These are phyloP conservation scores for Colletotrichum magnum DNA, from an alignment of 2,329 filamentous ascomycete genomes.

Conservation along the genomic window DNA sequence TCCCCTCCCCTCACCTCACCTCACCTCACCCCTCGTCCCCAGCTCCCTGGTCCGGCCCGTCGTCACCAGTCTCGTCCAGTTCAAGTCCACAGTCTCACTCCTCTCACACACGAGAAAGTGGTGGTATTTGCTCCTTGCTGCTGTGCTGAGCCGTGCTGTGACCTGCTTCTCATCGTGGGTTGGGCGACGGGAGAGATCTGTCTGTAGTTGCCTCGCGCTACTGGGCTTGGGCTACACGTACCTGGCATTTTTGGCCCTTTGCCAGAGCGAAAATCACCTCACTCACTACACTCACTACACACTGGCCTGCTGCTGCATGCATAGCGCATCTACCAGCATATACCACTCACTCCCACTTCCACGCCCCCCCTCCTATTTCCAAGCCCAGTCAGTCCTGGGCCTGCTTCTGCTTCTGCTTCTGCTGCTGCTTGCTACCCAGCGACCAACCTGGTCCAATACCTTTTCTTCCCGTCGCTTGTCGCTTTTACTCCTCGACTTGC, in stretches of 20 bases:
- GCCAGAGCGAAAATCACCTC: constrained; percentile 38
- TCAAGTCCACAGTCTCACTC: too few species aligned
- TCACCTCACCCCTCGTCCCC: too few species aligned
- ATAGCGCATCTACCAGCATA: constrained; percentile 39
- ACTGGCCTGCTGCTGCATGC: constrained; percentile 34
- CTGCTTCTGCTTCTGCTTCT: constrained; percentile 37
- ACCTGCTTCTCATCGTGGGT: background rate
- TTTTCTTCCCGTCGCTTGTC: constrained; percentile 24
- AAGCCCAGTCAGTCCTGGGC: constrained; percentile 20
- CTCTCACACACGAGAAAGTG: constrained; percentile 20
- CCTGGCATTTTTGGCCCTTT: constrained; percentile 45
- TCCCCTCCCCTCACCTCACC: too few species aligned
- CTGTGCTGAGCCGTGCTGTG: constrained; percentile 10
- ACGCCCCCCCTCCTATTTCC: constrained; percentile 37
- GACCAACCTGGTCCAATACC: constrained; percentile 31
- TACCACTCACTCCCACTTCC: constrained; percentile 35
- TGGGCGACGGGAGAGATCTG: background rate
- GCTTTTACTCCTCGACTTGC: constrained; percentile 36
- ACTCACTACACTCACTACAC: constrained; percentile 4
- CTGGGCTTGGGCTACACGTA: constrained; percentile 45
- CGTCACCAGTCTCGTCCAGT: constrained; percentile 25
- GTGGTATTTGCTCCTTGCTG: constrained; percentile 18
- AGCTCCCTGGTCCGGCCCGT: constrained; percentile 24
- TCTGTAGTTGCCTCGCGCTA: constrained; percentile 36
- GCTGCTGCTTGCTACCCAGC: constrained; percentile 25